Base-by-base conservation (phyloP, 306 rosid species). In the Lathyrus tuberosus region DNA sequence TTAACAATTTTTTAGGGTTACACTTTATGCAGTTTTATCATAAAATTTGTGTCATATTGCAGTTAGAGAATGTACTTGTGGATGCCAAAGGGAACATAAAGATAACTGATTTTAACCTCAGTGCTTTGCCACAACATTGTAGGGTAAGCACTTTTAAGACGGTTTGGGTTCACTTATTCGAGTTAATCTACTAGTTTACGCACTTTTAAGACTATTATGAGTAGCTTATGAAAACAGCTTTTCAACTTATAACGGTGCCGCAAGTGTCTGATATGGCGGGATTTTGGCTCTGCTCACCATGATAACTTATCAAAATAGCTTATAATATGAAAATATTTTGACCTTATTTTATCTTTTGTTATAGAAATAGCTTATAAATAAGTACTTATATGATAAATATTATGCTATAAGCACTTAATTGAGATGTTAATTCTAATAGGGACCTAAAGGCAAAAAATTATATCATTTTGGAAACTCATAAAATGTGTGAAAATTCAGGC, bases 51-150 rank as follows among this genome's bases (percentile, higher is more conserved):
- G 35, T 24, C 67, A 52, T 63, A 16, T 71, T 85, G 81, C 91
- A 92, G 98, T 75, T 90, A 5, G 98, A 92, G 70, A 92, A 92
- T 83, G 85, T 92, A 17, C 96, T 92, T 24, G 51, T 92, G 69
- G 96, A 86, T 67, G 79, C 84, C 18, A 75, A 79, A 59, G 96
- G 96, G 52, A 85, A 78, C 82, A 71, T 92, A 74, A 92, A 85
- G 88, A 84, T 92, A 68, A 80, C 96, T 9, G 98, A 92, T 70
- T 92, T 92, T 83, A 96, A 96, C 40, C 95, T 90, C 0, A 89
- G 98, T 67, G 98, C 98, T 37, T 64, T 90, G 79, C 96, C 98
- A 1, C 89, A 86, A 31, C 89, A 92, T 78, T 80, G 85, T 17
- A 73, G 84, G 89, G 98, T 89, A 85, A 71, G 70, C 68, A 64